Evolutionary conservation across 2,329 filamentous ascomycete species (phyloP).

Genomic region (Fusarium miscanthi): DNA sequence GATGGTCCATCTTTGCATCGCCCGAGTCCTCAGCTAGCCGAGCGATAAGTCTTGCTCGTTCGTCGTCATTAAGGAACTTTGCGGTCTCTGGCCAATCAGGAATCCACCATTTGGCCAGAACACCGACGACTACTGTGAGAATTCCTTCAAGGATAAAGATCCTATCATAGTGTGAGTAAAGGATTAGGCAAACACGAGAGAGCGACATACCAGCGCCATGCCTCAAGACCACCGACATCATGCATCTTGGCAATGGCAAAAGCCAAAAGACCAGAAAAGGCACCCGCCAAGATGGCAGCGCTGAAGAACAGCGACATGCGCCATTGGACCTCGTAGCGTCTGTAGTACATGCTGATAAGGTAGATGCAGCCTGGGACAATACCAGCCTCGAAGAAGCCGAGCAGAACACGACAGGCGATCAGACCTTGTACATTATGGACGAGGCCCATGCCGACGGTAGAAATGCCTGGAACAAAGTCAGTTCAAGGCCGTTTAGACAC

Average conservation of each 20-base stretch:
- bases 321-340: slow-evolving; percentile 13
- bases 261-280: background rate
- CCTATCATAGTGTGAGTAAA: slow-evolving; percentile 46
- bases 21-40: slow-evolving; percentile 61
- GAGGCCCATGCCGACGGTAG: background rate
- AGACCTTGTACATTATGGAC: background rate
- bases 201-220: slow-evolving; percentile 6
- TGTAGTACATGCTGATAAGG: slow-evolving; percentile 17
- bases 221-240: background rate
- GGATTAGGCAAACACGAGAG: too few species aligned
- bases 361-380: slow-evolving; percentile 9
- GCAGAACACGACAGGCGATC: background rate
- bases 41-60: slow-evolving; percentile 76
- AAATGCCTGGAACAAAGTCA: background rate
- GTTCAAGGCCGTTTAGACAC: background rate
- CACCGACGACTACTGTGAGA: slow-evolving; percentile 73
- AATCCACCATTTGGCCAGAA: slow-evolving; percentile 75
- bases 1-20: slow-evolving; percentile 19
- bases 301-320: slow-evolving; percentile 12
- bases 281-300: background rate
- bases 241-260: slow-evolving; percentile 17
- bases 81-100: slow-evolving; percentile 86
- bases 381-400: slow-evolving; percentile 3
- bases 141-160: slow-evolving; percentile 78
- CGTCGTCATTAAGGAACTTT: slow-evolving; percentile 76